Percentiles rank a stretch among this genome's conserved stretches.
Evolutionary conservation across 257 asterid genomes (phyloP).

Genomic region (Petunia secreta): DNA sequence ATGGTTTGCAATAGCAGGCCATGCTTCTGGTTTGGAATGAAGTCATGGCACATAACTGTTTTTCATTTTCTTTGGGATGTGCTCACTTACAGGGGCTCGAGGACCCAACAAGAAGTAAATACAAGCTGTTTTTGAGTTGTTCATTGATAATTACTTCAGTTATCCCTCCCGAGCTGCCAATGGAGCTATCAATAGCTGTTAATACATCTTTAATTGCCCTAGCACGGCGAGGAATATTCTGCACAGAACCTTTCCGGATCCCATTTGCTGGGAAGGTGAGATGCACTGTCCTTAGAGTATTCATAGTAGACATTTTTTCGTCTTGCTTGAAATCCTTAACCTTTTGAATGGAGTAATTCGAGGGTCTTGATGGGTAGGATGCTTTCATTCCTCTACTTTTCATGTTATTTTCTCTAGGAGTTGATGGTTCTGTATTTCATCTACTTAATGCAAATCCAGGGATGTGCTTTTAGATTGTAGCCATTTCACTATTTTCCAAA

Average conservation of each 20-base stretch:
- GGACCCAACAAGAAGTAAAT: constrained; percentile 98
- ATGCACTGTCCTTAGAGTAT: neutral
- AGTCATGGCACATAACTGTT: neutral
- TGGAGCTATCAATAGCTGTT: constrained; percentile 99
- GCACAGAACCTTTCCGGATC: constrained; percentile 97
- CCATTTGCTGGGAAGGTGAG: constrained; percentile 98
- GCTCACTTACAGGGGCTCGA: constrained; percentile 79
- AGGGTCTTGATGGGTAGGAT: neutral
- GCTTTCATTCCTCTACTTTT: neutral
- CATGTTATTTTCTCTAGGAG: neutral
- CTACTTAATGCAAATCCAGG: neutral
- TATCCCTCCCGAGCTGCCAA: constrained; percentile 98
- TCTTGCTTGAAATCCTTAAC: constrained; percentile 15
- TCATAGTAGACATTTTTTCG: neutral
- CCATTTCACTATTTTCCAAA: neutral
- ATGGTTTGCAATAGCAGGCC: neutral
- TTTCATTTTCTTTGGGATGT: constrained; percentile 23
- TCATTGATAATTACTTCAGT: constrained; percentile 95
- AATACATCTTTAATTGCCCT: constrained; percentile 97
- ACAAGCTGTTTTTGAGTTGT: constrained; percentile 94
- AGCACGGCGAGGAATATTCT: constrained; percentile 91
- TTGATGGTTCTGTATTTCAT: neutral
- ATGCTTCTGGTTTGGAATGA: constrained; percentile 17
- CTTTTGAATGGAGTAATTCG: neutral
- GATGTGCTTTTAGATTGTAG: constrained; percentile 2